Evolutionary conservation across 139 green algal genomes (phyloP), one percentile per base, ranked within the genome.

Genomic region (Nannochloris sp.): DNA sequence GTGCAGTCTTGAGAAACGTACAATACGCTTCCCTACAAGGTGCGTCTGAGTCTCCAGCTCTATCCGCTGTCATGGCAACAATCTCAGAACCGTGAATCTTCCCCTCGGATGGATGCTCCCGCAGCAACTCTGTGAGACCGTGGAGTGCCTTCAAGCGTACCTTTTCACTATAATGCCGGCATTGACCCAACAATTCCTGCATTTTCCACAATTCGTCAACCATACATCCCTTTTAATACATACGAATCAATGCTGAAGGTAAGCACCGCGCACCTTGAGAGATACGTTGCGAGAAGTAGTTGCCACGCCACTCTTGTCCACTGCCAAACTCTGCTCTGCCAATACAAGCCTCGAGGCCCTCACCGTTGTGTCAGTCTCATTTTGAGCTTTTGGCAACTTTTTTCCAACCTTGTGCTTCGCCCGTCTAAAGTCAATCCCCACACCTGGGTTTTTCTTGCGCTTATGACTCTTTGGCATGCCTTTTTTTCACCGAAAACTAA

Each of bases 401-500:
- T 87, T 91, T 4, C 88, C 88, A 11, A 92, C 80, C 67, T 90
- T 92, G 69, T 81, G 78, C 71, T 93, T 94, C 31, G 84, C 86
- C 5, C 78, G 62, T 51, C 82, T 80, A 56, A 96, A 96, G 66
- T 96, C 89, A 1, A 96, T 59, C 5, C 89, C 89, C 29, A 51
- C 27, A 4, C 60, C 60, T 21, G 60, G 14, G 56, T 64, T 64
- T 19, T 66, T 66, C 60, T 66, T 66, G 5, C 60, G 60, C 24
- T 66, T 66, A 40, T 43, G 23, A 24, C 60, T 40, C 36, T 66
- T 66, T n/a, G 36, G 36, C 60, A 66, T 66, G 24, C n/a, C n/a
- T 29, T 10, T 8, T 53, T 15, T 5, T 53, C 4, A 9, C 16
- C 7, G 4, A 21, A 25, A 25, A 19, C 8, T 18, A 25, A 10